A percentile compares a stretch with the other conserved stretches of the same genome.
These are phyloP conservation scores for Parachaetomium inaequale DNA, from an alignment of 495 filamentous ascomycete species.

Conservation along the genomic window DNA sequence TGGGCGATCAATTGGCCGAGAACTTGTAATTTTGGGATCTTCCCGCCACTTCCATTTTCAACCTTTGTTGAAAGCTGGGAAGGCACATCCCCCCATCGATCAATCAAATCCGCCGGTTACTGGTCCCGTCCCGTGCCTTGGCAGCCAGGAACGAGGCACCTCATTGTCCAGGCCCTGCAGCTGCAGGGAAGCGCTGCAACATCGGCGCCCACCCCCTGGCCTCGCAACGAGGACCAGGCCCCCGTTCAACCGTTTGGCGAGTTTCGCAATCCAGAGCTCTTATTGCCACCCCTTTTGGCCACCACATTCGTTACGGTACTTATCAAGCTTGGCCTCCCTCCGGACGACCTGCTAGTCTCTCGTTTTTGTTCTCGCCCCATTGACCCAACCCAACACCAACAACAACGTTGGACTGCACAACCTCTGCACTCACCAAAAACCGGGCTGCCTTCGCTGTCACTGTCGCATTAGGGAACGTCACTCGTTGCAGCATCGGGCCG, in stretches of 20 bases:
- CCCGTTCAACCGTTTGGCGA: conserved; percentile 33
- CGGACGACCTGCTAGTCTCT: conserved; percentile 10
- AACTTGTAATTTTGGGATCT: not conserved
- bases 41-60: conserved; percentile 7
- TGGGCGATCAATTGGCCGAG: not conserved
- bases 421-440: not conserved
- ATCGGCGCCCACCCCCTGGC: conserved; percentile 15
- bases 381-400: not conserved
- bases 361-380: conserved; percentile 11
- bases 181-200: conserved; percentile 22
- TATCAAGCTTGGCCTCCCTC: conserved; percentile 18
- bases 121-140: conserved; percentile 15
- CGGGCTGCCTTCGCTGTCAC: not conserved
- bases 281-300: conserved; percentile 22
- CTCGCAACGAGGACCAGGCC: conserved; percentile 23
- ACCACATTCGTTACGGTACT: conserved; percentile 19
- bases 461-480: conserved; percentile 15
- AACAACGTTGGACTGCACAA: not conserved
- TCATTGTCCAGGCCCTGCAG: conserved; percentile 21
- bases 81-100: not conserved
- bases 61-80: not conserved
- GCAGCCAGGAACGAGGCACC: not conserved
- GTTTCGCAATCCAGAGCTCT: conserved; percentile 27
- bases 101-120: conserved; percentile 14
- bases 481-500: conserved; percentile 1